phyloP scores from a whole-genome alignment of 352 stramenopile species.

The Proteromonas lacertae region DNA sequence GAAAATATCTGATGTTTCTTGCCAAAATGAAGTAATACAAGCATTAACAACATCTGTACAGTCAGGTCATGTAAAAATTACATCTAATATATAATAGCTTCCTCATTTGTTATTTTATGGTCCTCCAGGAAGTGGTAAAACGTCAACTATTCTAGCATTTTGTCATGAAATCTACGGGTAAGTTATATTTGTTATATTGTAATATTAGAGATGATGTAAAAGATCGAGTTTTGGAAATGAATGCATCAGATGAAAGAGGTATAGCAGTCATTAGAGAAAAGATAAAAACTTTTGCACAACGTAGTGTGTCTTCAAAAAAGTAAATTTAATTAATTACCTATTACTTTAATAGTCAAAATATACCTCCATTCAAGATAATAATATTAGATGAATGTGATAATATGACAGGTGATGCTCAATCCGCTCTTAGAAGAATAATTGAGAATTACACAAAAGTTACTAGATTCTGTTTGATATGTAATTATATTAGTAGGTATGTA shows the following conservation, averaged over 20 bases:
- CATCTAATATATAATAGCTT: no score
- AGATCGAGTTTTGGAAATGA: conserved; percentile 79
- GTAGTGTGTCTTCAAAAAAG: conserved; percentile 14
- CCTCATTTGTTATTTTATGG: conserved; percentile 92
- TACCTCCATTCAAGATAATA: conserved; percentile 88
- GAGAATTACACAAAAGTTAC: conserved; percentile 36
- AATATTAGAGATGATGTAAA: no score
- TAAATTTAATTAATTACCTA: background rate
- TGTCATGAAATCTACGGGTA: conserved; percentile 40
- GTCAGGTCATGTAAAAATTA: conserved; percentile 48
- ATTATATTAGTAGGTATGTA: conserved; percentile 44
- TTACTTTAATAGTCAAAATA: conserved; percentile 24
- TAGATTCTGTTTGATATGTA: conserved; percentile 47
- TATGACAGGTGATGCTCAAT: conserved; percentile 89
- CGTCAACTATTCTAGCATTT: conserved; percentile 56
- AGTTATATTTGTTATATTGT: no score
- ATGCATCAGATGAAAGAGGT: conserved; percentile 87
- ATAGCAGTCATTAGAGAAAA: conserved; percentile 88
- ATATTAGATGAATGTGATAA: conserved; percentile 94
- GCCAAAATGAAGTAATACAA: conserved; percentile 60
- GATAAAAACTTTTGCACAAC: conserved; percentile 69
- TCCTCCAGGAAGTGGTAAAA: conserved; percentile 66
- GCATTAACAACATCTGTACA: conserved; percentile 74
- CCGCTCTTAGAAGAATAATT: conserved; percentile 22
- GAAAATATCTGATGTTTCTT: conserved; percentile 8